Conservation (phyloP, 768 basidiomycete genomes). For the Russula emetica region DNA sequence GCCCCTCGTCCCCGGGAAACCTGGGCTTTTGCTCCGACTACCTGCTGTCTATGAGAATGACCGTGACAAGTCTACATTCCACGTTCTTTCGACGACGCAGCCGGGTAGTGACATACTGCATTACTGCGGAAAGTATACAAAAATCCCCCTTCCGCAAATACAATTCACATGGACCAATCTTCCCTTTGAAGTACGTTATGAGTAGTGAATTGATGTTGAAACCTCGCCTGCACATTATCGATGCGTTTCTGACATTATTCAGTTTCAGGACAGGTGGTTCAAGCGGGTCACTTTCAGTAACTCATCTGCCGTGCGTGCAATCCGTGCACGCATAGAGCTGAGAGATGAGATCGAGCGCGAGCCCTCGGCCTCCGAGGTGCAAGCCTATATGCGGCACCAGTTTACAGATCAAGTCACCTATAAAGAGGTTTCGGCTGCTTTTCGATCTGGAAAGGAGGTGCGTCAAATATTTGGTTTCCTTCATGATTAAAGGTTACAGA, state of each 20-base stretch:
- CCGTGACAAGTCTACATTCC: not conserved
- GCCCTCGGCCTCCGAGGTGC: conserved; percentile 6
- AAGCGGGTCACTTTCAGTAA: not conserved
- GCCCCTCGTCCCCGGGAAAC: not conserved
- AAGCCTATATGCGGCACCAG: not conserved
- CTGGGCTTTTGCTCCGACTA: not conserved
- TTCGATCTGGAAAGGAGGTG: conserved; percentile 1
- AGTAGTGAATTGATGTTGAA: no score
- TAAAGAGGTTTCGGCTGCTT: not conserved
- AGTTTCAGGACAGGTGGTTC: not conserved
- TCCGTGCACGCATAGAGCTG: conserved; percentile 5
- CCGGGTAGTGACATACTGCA: not conserved
- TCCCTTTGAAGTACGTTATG: not conserved
- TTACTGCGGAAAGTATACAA: not conserved
- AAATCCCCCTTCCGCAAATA: not conserved
- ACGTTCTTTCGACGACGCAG: not conserved
- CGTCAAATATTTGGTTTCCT: not conserved
- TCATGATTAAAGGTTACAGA: no score
- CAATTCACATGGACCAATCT: not conserved
- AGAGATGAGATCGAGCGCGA: conserved; percentile 1
- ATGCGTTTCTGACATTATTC: not conserved
- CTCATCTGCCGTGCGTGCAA: not conserved
- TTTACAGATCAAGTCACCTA: not conserved
- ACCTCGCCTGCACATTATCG: not conserved
- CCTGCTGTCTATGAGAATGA: not conserved